These are phyloP conservation scores for Discostella stelligeroides DNA, from an alignment of 108 stramenopile genomes.

Conservation along the genomic window DNA sequence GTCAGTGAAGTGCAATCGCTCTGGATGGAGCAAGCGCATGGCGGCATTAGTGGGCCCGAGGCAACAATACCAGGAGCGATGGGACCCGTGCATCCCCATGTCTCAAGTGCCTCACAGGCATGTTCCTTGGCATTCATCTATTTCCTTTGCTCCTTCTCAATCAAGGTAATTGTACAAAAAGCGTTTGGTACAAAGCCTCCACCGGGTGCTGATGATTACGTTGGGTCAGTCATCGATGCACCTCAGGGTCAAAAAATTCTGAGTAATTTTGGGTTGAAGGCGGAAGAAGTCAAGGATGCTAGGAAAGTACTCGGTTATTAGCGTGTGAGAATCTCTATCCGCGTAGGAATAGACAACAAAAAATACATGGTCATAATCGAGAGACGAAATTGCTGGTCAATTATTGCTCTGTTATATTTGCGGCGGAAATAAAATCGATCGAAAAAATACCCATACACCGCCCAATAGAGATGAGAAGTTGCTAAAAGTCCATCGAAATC, in stretches of 20 bases:
- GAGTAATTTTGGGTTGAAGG: constrained; percentile 44
- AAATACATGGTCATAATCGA: too few relatives aligned
- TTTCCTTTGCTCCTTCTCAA: constrained; percentile 56
- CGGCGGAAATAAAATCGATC: constrained; percentile 36
- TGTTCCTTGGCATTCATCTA: constrained; percentile 77
- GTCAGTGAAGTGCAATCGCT: constrained; percentile 20
- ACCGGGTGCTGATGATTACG: constrained; percentile 64
- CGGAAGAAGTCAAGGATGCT: constrained; percentile 33
- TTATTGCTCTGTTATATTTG: neutral
- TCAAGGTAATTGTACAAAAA: constrained; percentile 70
- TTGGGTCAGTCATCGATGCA: constrained; percentile 57
- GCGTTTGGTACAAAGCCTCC: constrained; percentile 65
- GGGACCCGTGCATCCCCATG: constrained; percentile 26
- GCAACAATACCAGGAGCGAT: constrained; percentile 20
- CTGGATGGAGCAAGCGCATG: constrained; percentile 18
- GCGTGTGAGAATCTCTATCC: too few relatives aligned
- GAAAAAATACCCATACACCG: constrained; percentile 27
- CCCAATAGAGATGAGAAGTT: constrained; percentile 19
- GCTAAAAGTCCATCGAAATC: constrained; percentile 15
- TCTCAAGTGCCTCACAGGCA: constrained; percentile 57
- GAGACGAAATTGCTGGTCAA: neutral
- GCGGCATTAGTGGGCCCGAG: neutral
- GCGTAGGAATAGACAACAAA: too few relatives aligned
- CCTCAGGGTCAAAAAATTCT: constrained; percentile 48
- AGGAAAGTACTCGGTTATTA: constrained; percentile 24